Conservation (phyloP, 2,329 filamentous ascomycete species). For the Zasmidium angulare region DNA sequence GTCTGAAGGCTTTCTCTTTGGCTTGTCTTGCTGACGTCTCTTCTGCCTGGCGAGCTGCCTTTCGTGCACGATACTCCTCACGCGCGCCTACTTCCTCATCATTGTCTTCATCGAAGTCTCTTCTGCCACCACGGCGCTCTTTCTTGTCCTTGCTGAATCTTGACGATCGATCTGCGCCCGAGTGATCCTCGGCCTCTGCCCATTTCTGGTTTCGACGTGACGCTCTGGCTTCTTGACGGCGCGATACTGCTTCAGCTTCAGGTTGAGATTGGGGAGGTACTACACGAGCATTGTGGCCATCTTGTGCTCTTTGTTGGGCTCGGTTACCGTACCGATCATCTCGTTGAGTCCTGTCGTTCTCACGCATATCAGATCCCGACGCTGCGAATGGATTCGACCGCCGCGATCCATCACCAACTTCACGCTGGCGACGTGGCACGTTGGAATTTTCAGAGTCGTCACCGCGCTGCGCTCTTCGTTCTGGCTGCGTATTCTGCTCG, state of each 20-base stretch:
- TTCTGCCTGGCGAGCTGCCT: constrained; percentile 21
- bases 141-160: constrained; percentile 14
- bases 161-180: constrained; percentile 9
- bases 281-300: not conserved
- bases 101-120: constrained; percentile 28
- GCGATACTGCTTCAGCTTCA: not conserved
- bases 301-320: not conserved
- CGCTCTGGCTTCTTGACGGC: not conserved
- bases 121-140: constrained; percentile 16
- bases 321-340: too few species aligned
- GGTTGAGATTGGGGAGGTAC: not conserved
- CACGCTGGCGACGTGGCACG: not conserved
- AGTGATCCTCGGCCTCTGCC: constrained; percentile 19
- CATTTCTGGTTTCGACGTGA: constrained; percentile 10
- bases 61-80: constrained; percentile 26
- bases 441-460: not conserved
- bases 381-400: constrained; percentile 2
- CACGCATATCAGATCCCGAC: not conserved
- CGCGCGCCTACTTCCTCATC: constrained; percentile 29
- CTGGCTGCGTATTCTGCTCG: not conserved
- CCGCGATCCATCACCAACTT: not conserved
- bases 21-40: constrained; percentile 24
- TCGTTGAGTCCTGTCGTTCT: not conserved
- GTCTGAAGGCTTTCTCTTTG: constrained; percentile 22
- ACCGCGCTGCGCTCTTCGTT: too few species aligned